Percentiles rank a stretch among this genome's conserved stretches.
Evolutionary conservation across 192 early-diverging fungal genomes (phyloP).

Genomic region (Coemansia sp.): DNA sequence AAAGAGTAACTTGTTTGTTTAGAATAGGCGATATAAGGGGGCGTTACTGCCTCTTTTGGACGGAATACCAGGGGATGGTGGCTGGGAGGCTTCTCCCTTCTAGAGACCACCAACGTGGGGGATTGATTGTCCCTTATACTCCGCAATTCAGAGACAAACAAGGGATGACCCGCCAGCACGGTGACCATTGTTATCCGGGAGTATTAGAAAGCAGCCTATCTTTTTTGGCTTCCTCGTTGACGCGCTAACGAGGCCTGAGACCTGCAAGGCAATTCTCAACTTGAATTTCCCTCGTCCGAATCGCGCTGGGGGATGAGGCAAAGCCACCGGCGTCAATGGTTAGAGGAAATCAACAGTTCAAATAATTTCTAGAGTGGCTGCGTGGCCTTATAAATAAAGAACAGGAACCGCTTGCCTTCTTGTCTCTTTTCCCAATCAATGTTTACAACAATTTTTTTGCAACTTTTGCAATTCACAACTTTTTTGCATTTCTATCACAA

Average conservation of each 20-base stretch:
- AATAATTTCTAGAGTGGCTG: neutral
- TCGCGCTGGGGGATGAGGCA: neutral
- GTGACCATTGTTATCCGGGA: no score
- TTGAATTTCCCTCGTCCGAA: no score
- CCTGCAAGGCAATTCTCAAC: no score
- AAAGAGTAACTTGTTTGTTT: neutral
- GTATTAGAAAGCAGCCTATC: no score
- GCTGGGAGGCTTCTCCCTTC: no score
- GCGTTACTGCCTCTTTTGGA: neutral
- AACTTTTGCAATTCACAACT: neutral
- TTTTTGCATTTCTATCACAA: neutral
- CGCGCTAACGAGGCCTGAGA: no score
- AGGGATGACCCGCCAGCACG: no score
- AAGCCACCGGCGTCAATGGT: neutral
- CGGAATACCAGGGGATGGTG: neutral
- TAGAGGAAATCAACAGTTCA: neutral
- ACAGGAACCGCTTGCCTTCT: neutral
- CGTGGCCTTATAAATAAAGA: neutral
- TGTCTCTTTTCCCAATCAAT: neutral
- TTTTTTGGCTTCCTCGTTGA: no score
- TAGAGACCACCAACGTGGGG: neutral
- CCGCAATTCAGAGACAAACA: no score
- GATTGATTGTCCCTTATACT: neutral
- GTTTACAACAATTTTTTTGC: neutral
- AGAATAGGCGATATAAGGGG: neutral